Evolutionary conservation across 2,329 filamentous ascomycete species (phyloP).

Genomic region (Colletotrichum aenigma): DNA sequence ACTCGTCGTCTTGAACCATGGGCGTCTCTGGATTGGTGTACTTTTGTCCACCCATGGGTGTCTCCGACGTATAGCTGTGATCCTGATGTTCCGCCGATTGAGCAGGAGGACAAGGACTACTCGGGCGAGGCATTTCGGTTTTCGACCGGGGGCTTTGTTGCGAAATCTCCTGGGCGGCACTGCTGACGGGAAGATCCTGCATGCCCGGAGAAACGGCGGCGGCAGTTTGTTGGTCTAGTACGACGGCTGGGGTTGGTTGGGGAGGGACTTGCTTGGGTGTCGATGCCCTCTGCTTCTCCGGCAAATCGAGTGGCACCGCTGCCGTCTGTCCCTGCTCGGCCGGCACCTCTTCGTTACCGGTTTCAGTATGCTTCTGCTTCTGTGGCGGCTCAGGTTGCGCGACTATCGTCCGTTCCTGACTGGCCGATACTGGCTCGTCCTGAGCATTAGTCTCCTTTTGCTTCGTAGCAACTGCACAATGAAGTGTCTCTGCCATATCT

Average conservation of each 20-base stretch:
- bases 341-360: neutral
- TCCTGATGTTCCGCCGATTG: neutral
- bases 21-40: neutral
- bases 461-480: neutral
- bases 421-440: neutral
- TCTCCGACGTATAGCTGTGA: neutral
- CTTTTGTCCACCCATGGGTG: neutral
- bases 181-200: no score
- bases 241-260: neutral
- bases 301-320: neutral
- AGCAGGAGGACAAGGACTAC: neutral
- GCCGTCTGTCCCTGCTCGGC: neutral
- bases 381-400: neutral
- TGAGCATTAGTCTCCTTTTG: neutral
- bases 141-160: slow-evolving; percentile 11
- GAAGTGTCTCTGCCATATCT: neutral
- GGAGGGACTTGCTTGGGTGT: neutral
- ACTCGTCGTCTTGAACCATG: neutral
- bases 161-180: neutral
- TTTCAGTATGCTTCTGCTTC: neutral
- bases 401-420: neutral
- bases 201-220: neutral
- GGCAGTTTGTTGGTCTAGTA: neutral
- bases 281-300: neutral
- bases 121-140: neutral